Evolutionary conservation across 2,329 filamentous ascomycete genomes (phyloP).

Genomic region (Ceratocystis destructans): DNA sequence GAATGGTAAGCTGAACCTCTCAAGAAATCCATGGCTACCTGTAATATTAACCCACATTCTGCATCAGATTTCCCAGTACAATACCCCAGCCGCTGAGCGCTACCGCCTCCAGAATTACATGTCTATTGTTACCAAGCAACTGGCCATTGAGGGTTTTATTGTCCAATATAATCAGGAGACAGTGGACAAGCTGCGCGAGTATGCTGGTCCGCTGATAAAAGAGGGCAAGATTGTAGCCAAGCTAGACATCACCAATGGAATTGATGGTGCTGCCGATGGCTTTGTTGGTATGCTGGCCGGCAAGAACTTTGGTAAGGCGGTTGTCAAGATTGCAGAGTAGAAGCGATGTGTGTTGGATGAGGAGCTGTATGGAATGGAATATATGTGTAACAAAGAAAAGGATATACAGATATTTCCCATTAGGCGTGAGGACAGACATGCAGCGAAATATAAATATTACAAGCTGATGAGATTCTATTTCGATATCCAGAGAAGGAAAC

Average conservation of each 20-base stretch:
- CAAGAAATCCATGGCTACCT: neutral
- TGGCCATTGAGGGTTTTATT: slow-evolving; percentile 65
- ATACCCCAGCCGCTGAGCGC: slow-evolving; percentile 37
- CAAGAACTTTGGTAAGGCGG: slow-evolving; percentile 76
- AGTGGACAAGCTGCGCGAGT: slow-evolving; percentile 60
- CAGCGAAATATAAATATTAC: neutral
- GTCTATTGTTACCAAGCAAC: slow-evolving; percentile 50
- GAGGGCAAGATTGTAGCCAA: slow-evolving; percentile 63
- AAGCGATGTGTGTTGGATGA: neutral
- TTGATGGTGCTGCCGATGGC: slow-evolving; percentile 64
- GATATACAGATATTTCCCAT: neutral
- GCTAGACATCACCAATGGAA: slow-evolving; percentile 55
- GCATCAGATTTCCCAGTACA: slow-evolving; percentile 56
- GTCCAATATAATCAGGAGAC: slow-evolving; percentile 59
- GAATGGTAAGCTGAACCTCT: slow-evolving; percentile 36
- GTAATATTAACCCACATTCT: slow-evolving; percentile 5
- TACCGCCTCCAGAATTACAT: slow-evolving; percentile 56
- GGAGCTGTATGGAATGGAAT: neutral
- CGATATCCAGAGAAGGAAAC: neutral
- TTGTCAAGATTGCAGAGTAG: slow-evolving; percentile 44
- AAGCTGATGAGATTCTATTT: neutral
- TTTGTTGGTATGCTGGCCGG: slow-evolving; percentile 63
- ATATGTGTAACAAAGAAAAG: neutral
- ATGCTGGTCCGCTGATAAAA: slow-evolving; percentile 39
- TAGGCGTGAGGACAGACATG: neutral